Base-by-base conservation (phyloP, 371 early-diverging fungal species). In the Umbelopsis sp. region DNA sequence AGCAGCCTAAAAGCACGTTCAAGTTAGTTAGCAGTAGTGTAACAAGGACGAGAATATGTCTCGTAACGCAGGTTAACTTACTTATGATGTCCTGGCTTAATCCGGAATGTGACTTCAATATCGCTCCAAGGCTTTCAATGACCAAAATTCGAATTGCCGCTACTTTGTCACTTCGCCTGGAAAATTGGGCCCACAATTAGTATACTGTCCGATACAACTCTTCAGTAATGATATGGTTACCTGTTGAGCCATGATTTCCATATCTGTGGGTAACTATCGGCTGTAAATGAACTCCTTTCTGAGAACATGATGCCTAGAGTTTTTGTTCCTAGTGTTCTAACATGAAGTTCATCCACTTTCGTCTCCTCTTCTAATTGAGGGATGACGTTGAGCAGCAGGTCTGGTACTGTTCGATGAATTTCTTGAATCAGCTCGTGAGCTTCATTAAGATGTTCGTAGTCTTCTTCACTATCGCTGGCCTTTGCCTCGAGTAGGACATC, bases 331-430 rank as follows among this genome's bases (percentile, higher is more conserved):
- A 96, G 69, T 18, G 85, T 74, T 12, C 99, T 88, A 29, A 97
- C 81, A n/a, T 88, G 80, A 11, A 83, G 76, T 63, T 93, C 86
- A 52, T 95, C 95, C 18, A 92, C 90, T 71, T 86, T 86, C 76
- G 97, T 80, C 75, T 98, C 97, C 65, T 96, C 97, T 72, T 97
- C 97, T 37, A 98, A 79, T 71, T 93, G 92, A n/a, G 99, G 99
- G 37, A 98, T 86, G 1, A 97, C 97, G 66, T 90, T 95, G 35
- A 94, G 76, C 32, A 98, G 75, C 14, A 97, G 80, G 16, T 87
- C 88, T 0, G 96, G 95, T 0, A 91, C 86, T 3, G 85, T 77
- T 32, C 81, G 75, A 78, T 93, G 88, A 52, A 98, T 84, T 63
- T 94, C 92, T 44, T 92, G 77, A 51, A 97, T 93, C 37, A 95